These are phyloP conservation scores for Oryza nivara DNA, from an alignment of 176 grass and related monocot genomes.

Conservation along the genomic window DNA sequence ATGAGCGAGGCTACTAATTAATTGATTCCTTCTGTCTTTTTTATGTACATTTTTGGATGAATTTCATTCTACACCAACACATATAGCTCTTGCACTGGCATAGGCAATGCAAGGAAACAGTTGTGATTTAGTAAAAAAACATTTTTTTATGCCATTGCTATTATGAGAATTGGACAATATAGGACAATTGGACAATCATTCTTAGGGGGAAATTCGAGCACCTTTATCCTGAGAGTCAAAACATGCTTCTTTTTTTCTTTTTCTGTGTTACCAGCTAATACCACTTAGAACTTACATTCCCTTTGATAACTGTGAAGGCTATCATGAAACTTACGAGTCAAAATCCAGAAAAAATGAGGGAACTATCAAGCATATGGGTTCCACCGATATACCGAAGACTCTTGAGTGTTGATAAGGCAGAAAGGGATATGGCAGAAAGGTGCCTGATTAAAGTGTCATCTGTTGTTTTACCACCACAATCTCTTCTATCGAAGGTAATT, in stretches of 20 bases:
- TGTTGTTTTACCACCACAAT: constrained; percentile 54
- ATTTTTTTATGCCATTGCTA: neutral
- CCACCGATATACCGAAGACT: constrained; percentile 78
- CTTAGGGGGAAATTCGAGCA: neutral
- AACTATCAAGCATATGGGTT: constrained; percentile 70
- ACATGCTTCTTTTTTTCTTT: neutral
- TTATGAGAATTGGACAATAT: neutral
- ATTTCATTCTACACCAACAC: neutral
- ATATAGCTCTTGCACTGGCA: neutral
- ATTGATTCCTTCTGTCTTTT: neutral
- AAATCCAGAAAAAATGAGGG: constrained; percentile 57
- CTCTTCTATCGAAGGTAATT: constrained; percentile 74
- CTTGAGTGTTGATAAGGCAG: constrained; percentile 65
- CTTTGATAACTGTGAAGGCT: constrained; percentile 62
- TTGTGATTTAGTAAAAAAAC: neutral
- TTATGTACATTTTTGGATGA: neutral
- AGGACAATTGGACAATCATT: neutral
- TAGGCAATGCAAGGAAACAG: neutral
- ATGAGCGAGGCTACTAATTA: neutral
- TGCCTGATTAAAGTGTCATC: constrained; percentile 72
- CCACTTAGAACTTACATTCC: constrained; percentile 7
- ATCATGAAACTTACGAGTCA: constrained; percentile 55
- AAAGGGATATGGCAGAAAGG: constrained; percentile 76
- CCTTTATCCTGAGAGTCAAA: neutral
- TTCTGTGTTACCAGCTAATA: constrained; percentile 21